phyloP scores from a whole-genome alignment of 78 protist species.

The Guillardia theta region DNA sequence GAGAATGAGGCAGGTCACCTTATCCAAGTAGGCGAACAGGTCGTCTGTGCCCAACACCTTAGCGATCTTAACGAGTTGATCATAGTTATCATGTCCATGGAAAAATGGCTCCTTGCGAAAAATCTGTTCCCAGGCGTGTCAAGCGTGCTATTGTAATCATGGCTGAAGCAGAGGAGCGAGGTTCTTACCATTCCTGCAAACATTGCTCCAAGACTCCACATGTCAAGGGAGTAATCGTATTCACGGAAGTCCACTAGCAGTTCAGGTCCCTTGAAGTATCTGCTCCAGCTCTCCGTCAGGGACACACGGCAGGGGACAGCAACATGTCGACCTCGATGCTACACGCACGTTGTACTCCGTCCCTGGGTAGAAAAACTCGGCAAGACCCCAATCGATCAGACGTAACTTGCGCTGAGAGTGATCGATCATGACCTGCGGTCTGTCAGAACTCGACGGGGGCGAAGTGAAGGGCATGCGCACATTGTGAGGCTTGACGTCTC shows the following conservation, averaged over 20 bases:
- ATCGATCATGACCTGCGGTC: conserved; percentile 92
- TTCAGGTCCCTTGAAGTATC: conserved; percentile 97
- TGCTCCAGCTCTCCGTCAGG: background rate
- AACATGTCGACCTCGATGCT: conserved; percentile 82
- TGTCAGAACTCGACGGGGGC: background rate
- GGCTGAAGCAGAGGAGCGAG: background rate
- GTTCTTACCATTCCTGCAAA: conserved; percentile 89
- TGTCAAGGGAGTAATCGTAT: conserved; percentile 93
- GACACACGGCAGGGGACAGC: background rate
- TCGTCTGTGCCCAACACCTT: conserved; percentile 96
- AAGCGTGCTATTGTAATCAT: background rate
- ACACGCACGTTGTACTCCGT: conserved; percentile 98
- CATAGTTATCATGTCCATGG: conserved; percentile 98
- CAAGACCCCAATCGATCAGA: conserved; percentile 99
- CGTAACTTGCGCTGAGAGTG: conserved; percentile 86
- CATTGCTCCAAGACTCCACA: conserved; percentile 98
- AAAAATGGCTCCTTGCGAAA: conserved; percentile 98
- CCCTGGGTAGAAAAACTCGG: conserved; percentile 97
- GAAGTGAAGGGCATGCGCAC: background rate
- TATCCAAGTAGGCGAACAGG: conserved; percentile 85
- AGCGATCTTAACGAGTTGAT: conserved; percentile 98
- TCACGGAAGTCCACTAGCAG: conserved; percentile 80
- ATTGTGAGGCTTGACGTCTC: conserved; percentile 96
- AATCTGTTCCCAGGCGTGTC: no score
- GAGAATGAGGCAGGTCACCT: background rate